These are phyloP conservation scores for Epichloe sp. DNA, from an alignment of 2,329 filamentous ascomycete genomes.

Conservation along the genomic window DNA sequence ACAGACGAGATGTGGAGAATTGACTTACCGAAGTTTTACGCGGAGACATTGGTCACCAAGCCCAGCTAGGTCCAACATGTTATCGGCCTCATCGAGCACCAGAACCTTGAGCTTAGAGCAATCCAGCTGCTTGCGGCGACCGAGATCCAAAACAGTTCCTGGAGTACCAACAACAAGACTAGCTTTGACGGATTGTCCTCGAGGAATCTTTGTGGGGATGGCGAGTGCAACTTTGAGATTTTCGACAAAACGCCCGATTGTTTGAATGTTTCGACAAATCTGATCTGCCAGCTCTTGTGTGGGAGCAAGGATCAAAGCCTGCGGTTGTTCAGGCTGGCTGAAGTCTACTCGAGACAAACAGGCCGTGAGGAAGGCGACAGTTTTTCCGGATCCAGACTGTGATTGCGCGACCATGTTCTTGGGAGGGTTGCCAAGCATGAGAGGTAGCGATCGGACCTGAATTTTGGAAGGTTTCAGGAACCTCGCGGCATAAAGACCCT, in stretches of 20 bases:
- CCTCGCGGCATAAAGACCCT: conserved; percentile 67
- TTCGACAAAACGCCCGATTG: conserved; percentile 74
- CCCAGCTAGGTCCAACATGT: conserved; percentile 94
- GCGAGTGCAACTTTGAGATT: conserved; percentile 67
- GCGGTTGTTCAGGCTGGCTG: conserved; percentile 51
- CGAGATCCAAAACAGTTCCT: conserved; percentile 80
- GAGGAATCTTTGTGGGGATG: conserved; percentile 58
- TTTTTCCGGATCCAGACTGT: conserved; percentile 98
- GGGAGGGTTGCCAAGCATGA: conserved; percentile 78
- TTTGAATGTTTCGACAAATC: conserved; percentile 72
- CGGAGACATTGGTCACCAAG: conserved; percentile 89
- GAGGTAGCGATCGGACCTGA: conserved; percentile 83
- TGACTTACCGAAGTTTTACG: conserved; percentile 55
- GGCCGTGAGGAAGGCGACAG: conserved; percentile 88
- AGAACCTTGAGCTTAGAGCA: conserved; percentile 61
- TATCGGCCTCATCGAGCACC: conserved; percentile 93
- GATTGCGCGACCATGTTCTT: conserved; percentile 95
- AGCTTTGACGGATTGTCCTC: conserved; percentile 55
- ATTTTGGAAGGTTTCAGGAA: conserved; percentile 97
- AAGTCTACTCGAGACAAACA: conserved; percentile 80
- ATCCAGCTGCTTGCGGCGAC: conserved; percentile 65
- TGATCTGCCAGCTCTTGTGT: conserved; percentile 91
- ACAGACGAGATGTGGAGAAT: too few relatives aligned
- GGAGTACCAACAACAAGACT: conserved; percentile 87
- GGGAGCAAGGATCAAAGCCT: conserved; percentile 80